These are phyloP conservation scores for Ceratocystis destructans DNA, from an alignment of 2,329 filamentous ascomycete genomes.

Conservation along the genomic window DNA sequence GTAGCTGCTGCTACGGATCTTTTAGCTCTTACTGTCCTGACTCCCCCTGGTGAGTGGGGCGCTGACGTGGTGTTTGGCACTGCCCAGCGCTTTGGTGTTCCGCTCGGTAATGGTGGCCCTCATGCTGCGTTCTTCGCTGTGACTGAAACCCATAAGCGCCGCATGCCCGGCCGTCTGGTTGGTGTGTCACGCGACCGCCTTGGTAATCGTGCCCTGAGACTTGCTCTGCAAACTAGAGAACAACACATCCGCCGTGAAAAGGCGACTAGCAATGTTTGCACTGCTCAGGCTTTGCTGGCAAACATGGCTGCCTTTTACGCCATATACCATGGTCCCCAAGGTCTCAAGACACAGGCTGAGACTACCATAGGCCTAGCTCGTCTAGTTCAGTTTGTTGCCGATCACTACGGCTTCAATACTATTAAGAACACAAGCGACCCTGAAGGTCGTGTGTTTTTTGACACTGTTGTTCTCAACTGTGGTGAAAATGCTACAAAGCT, in stretches of 20 bases:
- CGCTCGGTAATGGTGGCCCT: slow-evolving; percentile 84
- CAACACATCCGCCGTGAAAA: slow-evolving; percentile 95
- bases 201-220: slow-evolving; percentile 64
- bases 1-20: slow-evolving; percentile 84
- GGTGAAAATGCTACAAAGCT: slow-evolving; percentile 31
- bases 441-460: slow-evolving; percentile 52
- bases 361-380: slow-evolving; percentile 58
- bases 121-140: slow-evolving; percentile 95
- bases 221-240: slow-evolving; percentile 84
- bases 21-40: slow-evolving; percentile 72
- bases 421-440: slow-evolving; percentile 42
- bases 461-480: slow-evolving; percentile 60
- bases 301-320: slow-evolving; percentile 96
- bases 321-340: slow-evolving; percentile 78
- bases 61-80: slow-evolving; percentile 92
- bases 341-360: slow-evolving; percentile 71
- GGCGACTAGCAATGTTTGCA: slow-evolving; percentile 95
- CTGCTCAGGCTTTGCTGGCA: slow-evolving; percentile 79
- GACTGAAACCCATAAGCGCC: slow-evolving; percentile 80
- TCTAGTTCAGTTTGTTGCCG: slow-evolving; percentile 51
- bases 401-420: slow-evolving; percentile 49
- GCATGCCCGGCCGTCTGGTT: slow-evolving; percentile 81
- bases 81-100: slow-evolving; percentile 81
- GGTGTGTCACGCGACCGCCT: slow-evolving; percentile 84
- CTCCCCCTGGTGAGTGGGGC: slow-evolving; percentile 83